Percentiles rank a stretch among this genome's conserved stretches.
Conservation (phyloP, 768 basidiomycete genomes). For the Leccinum imitatum region DNA sequence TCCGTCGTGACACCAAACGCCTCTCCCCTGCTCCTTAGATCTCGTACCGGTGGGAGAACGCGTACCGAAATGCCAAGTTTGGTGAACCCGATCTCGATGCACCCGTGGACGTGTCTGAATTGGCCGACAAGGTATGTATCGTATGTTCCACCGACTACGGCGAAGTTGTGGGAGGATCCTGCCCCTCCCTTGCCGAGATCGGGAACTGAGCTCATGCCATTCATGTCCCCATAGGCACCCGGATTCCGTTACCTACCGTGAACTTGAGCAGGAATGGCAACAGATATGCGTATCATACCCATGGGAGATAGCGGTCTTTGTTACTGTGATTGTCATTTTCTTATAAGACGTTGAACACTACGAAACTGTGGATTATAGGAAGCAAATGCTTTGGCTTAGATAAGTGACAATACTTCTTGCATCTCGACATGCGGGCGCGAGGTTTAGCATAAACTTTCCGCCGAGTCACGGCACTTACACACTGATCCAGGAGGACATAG, state of each 20-base stretch:
- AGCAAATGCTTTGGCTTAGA: too few relatives aligned
- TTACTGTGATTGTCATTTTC: neutral
- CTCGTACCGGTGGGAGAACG: constrained; percentile 64
- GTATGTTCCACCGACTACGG: neutral
- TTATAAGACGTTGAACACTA: too few relatives aligned
- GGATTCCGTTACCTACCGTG: constrained; percentile 56
- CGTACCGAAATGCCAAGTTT: constrained; percentile 48
- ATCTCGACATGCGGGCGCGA: too few relatives aligned
- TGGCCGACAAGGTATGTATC: constrained; percentile 51
- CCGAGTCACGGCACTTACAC: too few relatives aligned
- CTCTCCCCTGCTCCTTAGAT: constrained; percentile 35
- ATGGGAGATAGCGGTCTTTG: neutral
- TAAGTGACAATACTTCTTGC: too few relatives aligned
- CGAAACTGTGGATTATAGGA: too few relatives aligned
- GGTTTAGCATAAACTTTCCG: too few relatives aligned
- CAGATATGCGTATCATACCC: neutral
- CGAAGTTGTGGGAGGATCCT: neutral
- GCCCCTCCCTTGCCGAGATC: neutral
- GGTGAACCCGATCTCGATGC: constrained; percentile 47
- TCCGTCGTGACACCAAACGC: neutral
- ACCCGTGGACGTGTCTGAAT: constrained; percentile 60
- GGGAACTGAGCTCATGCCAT: neutral
- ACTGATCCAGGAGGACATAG: too few relatives aligned
- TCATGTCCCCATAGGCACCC: constrained; percentile 43
- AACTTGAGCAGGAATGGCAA: neutral